phyloP scores from a whole-genome alignment of 306 rosid genomes.

The Malus domestica region DNA sequence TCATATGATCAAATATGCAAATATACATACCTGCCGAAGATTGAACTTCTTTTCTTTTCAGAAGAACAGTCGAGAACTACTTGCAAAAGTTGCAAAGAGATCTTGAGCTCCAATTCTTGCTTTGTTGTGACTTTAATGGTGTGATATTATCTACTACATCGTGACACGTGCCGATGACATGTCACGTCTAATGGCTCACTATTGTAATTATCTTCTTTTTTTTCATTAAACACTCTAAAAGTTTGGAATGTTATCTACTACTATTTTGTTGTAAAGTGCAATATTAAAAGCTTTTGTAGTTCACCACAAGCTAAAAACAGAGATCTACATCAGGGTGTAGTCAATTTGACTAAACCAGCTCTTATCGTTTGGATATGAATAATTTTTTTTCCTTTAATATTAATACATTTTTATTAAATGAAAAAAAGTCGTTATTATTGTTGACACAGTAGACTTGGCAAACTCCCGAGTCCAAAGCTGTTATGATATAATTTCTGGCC shows the following conservation, averaged over 20 bases:
- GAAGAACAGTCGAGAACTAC: neutral
- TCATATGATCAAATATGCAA: neutral
- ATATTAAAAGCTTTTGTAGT: neutral
- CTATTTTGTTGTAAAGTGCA: neutral
- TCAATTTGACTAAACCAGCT: neutral
- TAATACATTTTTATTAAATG: too few relatives aligned
- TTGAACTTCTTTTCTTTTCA: neutral
- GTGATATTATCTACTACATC: constrained; percentile 16
- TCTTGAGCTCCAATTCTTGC: constrained; percentile 1
- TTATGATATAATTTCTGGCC: neutral
- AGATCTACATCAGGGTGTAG: neutral
- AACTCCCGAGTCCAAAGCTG: too few relatives aligned
- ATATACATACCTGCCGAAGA: neutral
- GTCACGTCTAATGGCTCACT: too few relatives aligned
- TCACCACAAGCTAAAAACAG: neutral
- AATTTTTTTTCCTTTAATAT: too few relatives aligned
- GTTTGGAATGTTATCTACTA: neutral
- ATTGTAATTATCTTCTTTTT: too few relatives aligned
- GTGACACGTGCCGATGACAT: too few relatives aligned
- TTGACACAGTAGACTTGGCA: too few relatives aligned
- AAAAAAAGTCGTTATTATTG: too few relatives aligned
- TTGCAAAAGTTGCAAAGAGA: constrained; percentile 14
- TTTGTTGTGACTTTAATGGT: neutral
- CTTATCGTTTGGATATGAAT: too few relatives aligned
- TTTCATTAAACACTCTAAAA: too few relatives aligned